These are phyloP conservation scores for Fusarium sp. DNA, from an alignment of 2,329 filamentous ascomycete genomes.

Conservation along the genomic window DNA sequence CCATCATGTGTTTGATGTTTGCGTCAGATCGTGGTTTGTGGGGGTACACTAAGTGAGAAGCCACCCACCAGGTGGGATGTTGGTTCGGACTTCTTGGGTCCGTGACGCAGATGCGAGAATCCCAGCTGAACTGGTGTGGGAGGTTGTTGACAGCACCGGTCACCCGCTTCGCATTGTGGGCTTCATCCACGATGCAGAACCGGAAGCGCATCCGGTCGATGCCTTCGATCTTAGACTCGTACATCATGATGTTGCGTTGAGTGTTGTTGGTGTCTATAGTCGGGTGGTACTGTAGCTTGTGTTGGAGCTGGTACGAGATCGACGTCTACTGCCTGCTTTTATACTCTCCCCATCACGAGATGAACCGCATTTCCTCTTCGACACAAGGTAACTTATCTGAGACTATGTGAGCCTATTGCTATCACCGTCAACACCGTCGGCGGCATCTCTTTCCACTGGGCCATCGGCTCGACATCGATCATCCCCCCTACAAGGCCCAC, in stretches of 20 bases:
- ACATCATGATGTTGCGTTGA: background rate
- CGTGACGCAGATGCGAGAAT: background rate
- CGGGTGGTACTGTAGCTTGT: conserved; percentile 9
- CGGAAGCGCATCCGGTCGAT: fast-evolving
- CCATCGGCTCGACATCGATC: fast-evolving
- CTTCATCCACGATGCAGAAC: background rate
- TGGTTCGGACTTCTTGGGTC: conserved; percentile 23
- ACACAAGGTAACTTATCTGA: background rate
- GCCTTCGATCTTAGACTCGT: background rate
- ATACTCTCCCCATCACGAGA: background rate
- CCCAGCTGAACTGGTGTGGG: fast-evolving
- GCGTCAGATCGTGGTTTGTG: conserved; percentile 61
- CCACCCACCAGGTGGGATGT: conserved; percentile 38
- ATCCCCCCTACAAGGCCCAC: background rate
- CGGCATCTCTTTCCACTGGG: background rate
- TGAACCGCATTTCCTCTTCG: fast-evolving
- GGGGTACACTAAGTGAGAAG: conserved; percentile 51
- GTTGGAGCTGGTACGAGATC: conserved; percentile 32
- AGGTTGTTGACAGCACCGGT: fast-evolving
- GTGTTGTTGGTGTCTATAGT: background rate
- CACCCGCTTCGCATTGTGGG: background rate
- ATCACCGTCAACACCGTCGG: background rate
- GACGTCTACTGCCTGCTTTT: conserved; percentile 44
- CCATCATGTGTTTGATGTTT: conserved; percentile 68
- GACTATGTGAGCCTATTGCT: background rate